Conservation (phyloP, 2,329 filamentous ascomycete species). For the Byssothecium circinans region DNA sequence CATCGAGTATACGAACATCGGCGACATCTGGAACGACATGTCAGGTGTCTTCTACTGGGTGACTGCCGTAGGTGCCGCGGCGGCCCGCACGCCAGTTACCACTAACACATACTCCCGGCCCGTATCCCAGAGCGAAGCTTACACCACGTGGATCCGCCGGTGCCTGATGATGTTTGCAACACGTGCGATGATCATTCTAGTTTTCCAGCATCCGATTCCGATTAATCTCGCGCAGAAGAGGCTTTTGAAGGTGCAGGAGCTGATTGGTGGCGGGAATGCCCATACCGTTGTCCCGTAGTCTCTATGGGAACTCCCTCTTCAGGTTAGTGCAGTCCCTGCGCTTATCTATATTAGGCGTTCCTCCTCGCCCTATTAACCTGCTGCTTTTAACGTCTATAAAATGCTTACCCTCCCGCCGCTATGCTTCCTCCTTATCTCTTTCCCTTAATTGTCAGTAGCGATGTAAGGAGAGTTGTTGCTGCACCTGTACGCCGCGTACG, state of each 20-base stretch:
- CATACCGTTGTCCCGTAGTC: background rate
- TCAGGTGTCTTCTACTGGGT: slow-evolving; percentile 41
- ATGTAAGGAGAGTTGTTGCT: too few species aligned
- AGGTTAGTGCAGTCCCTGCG: too few species aligned
- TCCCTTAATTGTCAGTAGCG: too few species aligned
- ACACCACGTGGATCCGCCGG: slow-evolving; percentile 27
- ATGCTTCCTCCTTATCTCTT: too few species aligned
- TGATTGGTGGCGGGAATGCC: slow-evolving; percentile 20
- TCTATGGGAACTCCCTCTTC: too few species aligned
- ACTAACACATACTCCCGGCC: slow-evolving; percentile 14
- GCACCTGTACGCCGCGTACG: too few species aligned
- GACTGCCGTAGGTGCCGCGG: slow-evolving; percentile 33
- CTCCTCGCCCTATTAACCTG: too few species aligned
- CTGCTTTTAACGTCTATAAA: too few species aligned
- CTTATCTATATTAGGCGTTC: too few species aligned
- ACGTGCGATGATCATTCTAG: slow-evolving; percentile 26
- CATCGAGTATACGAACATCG: slow-evolving; percentile 25
- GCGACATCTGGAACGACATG: slow-evolving; percentile 36
- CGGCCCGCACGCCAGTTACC: slow-evolving; percentile 21
- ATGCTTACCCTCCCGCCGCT: too few species aligned
- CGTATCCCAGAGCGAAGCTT: slow-evolving; percentile 12
- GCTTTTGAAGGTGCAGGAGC: slow-evolving; percentile 31
- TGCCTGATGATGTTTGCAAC: slow-evolving; percentile 34
- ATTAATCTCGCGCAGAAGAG: slow-evolving; percentile 27
- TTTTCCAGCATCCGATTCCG: slow-evolving; percentile 32